These are phyloP conservation scores for Mycena polygramma DNA, from an alignment of 768 basidiomycete genomes.

Conservation along the genomic window DNA sequence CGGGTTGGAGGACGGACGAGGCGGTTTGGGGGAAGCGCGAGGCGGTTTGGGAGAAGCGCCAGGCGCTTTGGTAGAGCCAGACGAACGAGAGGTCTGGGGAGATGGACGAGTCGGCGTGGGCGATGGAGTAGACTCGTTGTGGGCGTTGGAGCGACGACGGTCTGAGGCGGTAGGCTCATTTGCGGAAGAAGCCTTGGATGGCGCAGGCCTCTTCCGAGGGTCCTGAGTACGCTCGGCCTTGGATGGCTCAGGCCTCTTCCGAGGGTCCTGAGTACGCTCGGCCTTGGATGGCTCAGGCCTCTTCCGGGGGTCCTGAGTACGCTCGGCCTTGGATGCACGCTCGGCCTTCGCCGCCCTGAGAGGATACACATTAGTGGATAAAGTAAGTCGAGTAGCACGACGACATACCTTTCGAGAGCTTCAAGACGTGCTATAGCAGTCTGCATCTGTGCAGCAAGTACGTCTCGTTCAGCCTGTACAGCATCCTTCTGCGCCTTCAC, in stretches of 20 bases:
- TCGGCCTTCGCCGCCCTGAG: too few relatives aligned
- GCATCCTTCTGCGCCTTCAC: background rate
- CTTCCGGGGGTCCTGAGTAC: too few relatives aligned
- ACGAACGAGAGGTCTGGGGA: background rate
- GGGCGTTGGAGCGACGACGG: background rate
- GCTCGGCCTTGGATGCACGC: too few relatives aligned
- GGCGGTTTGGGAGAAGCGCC: too few relatives aligned
- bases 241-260: too few relatives aligned
- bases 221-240: background rate
- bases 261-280: too few relatives aligned
- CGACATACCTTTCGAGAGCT: too few relatives aligned
- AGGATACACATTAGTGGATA: too few relatives aligned
- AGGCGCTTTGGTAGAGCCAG: too few relatives aligned
- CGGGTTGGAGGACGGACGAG: background rate
- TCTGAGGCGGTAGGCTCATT: background rate
- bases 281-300: too few relatives aligned
- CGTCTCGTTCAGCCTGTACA: background rate
- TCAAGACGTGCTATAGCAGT: constrained; percentile 3
- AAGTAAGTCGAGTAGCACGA: too few relatives aligned
- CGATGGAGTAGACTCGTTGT: background rate
- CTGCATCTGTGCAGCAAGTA: background rate
- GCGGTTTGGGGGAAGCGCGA: background rate
- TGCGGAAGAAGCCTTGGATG: background rate
- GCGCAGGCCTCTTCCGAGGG: background rate
- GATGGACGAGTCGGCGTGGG: background rate